A percentile compares a stretch with the other conserved stretches of the same genome.
These are phyloP conservation scores for Hypomontagnella submonticulosa DNA, from an alignment of 495 filamentous ascomycete genomes.

Conservation along the genomic window DNA sequence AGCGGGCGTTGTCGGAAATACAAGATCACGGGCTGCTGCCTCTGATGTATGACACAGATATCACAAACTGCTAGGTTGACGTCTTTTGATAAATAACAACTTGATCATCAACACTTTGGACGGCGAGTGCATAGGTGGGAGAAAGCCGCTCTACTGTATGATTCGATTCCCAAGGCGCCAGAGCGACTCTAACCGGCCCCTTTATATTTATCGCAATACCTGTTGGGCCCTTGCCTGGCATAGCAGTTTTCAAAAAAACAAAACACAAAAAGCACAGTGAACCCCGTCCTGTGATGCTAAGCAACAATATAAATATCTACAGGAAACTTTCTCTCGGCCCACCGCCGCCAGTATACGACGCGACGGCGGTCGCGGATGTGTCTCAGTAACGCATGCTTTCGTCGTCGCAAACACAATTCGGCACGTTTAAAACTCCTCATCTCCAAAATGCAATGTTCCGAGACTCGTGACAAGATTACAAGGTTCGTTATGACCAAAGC, in stretches of 20 bases:
- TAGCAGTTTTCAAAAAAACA: slow-evolving; percentile 9
- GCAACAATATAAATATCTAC: slow-evolving; percentile 38
- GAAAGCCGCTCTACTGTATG: slow-evolving; percentile 12
- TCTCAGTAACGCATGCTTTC: slow-evolving; percentile 31
- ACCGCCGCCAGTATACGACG: background rate
- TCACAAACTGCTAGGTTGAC: background rate
- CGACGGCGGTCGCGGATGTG: slow-evolving; percentile 28
- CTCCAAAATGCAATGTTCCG: slow-evolving; percentile 37
- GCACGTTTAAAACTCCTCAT: slow-evolving; percentile 34
- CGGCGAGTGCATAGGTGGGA: background rate
- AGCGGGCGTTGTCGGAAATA: slow-evolving; percentile 23
- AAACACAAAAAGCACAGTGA: slow-evolving; percentile 27
- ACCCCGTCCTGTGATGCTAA: slow-evolving; percentile 36
- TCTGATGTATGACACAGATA: slow-evolving; percentile 5
- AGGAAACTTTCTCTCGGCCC: slow-evolving; percentile 20
- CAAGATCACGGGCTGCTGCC: slow-evolving; percentile 10
- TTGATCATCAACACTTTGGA: background rate
- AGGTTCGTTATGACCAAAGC: slow-evolving; percentile 40
- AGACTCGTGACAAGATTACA: slow-evolving; percentile 42
- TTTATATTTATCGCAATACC: slow-evolving; percentile 20
- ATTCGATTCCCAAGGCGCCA: slow-evolving; percentile 23
- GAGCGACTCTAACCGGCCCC: slow-evolving; percentile 17
- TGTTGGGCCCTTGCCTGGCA: slow-evolving; percentile 17
- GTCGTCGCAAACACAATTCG: slow-evolving; percentile 22
- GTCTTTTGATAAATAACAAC: background rate